Percentiles rank a stretch among this genome's conserved stretches.
phyloP scores from a whole-genome alignment of 345 rosid genomes.

The Pseudoturritis turrita region DNA sequence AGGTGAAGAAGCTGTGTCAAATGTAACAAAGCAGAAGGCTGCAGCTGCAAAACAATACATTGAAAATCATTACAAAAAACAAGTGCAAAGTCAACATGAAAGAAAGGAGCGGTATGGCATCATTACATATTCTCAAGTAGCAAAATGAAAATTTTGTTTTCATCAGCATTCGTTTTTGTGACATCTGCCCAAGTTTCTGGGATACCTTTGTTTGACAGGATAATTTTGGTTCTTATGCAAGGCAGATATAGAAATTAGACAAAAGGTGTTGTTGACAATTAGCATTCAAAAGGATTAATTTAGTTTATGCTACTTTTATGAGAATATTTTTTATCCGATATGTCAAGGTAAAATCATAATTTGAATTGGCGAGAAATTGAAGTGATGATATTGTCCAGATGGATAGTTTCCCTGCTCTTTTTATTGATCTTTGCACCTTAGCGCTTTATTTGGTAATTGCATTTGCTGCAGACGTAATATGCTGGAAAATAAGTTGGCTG shows the following conservation, averaged over 20 bases:
- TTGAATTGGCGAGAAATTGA: neutral
- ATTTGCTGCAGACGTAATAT: slow-evolving; percentile 63
- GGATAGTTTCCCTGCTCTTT: too few relatives aligned
- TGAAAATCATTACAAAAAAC: slow-evolving; percentile 93
- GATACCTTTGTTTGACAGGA: neutral
- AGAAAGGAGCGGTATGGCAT: slow-evolving; percentile 82
- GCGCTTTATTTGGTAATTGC: neutral
- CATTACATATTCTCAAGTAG: slow-evolving; percentile 19
- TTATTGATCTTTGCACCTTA: neutral
- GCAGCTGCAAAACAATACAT: slow-evolving; percentile 97
- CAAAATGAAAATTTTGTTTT: neutral
- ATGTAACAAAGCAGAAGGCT: slow-evolving; percentile 83
- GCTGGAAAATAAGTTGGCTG: slow-evolving; percentile 96
- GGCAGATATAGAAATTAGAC: neutral
- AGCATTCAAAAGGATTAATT: neutral
- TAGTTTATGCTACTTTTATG: neutral
- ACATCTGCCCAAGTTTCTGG: neutral
- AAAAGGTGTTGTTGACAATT: neutral
- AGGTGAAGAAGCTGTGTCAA: slow-evolving; percentile 83
- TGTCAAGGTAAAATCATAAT: neutral
- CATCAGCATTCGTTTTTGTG: neutral
- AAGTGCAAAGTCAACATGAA: slow-evolving; percentile 76
- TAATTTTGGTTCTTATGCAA: neutral
- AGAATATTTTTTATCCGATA: neutral
- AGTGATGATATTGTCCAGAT: neutral